Base-by-base conservation (phyloP, 2,329 filamentous ascomycete species). In the Penicillium sp. region DNA sequence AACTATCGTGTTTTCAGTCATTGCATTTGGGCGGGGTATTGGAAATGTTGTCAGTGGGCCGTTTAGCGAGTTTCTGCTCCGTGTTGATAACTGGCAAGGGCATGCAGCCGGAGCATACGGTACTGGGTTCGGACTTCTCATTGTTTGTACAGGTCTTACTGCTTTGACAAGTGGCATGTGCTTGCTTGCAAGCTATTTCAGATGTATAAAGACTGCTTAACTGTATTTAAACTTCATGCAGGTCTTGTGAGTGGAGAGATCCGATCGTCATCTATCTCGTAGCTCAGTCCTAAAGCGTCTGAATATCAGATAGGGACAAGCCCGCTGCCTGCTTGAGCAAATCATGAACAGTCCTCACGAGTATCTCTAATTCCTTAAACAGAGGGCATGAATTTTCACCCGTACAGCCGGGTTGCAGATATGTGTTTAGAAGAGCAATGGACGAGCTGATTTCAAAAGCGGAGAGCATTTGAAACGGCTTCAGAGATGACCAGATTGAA, bases 11-110 rank as follows among this genome's bases (percentile, higher is more conserved):
- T 80, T 83, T 55, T 77, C 76, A 0, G 73, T 78, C 14, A 69
- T 84, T 53, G 76, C 76, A 10, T 77, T 77, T 9, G 81, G 81
- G 0, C 79, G 80, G 45, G 82, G 82, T 0, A 74, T 84, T 21
- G 81, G 82, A 3, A 81, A 79, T 65, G 69, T 85, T 10, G 75
- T 78, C 10, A 78, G 75, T 57, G 82, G 82, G 3, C 82, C 82
- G 0, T 66, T 84, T 43, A 83, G 80, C 48, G 81, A 83, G 64
- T 72, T 72, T 26, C 67, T 73, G 46, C 19, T 72, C 1, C 50
- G 57, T 16, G 61, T 53, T 14, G 63, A 61, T 35, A 27, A 42
- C 7, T 65, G 63, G 62, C 43, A 61, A 25, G 61, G 47, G 5
- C 47, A 57, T 25, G 63, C 61, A 2, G 48, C 37, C 1, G 64